Evolutionary conservation across 495 filamentous ascomycete genomes (phyloP).

Genomic region (Trichoderma gamsii): DNA sequence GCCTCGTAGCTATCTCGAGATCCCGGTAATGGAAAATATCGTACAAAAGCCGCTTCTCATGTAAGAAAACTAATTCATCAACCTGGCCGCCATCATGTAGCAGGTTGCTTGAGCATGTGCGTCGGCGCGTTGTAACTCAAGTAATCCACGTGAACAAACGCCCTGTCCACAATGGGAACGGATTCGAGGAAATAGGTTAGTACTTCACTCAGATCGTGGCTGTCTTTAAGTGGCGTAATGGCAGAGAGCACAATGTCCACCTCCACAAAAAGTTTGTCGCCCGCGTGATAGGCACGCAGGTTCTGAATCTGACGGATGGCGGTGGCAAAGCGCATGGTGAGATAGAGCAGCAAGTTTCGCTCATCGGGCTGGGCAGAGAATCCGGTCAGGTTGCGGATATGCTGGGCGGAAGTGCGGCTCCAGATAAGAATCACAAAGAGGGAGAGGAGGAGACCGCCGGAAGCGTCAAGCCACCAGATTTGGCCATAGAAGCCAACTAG

Average conservation of each 20-base stretch:
- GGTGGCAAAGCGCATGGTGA: conserved; percentile 90
- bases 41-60: background rate
- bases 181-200: conserved; percentile 87
- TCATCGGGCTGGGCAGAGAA: conserved; percentile 74
- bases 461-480: conserved; percentile 80
- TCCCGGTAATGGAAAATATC: background rate
- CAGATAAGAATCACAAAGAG: conserved; percentile 81
- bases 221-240: conserved; percentile 69
- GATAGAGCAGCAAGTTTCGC: conserved; percentile 79
- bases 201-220: conserved; percentile 78
- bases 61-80: background rate
- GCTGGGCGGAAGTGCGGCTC: conserved; percentile 65
- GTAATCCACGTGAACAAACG: conserved; percentile 80
- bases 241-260: conserved; percentile 74
- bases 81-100: background rate
- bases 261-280: conserved; percentile 86
- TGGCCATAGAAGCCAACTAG: conserved; percentile 67
- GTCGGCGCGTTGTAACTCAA: conserved; percentile 73
- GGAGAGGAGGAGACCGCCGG: conserved; percentile 77
- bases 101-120: conserved; percentile 49
- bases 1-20: background rate
- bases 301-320: conserved; percentile 85
- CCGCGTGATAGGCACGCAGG: conserved; percentile 80
- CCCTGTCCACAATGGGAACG: conserved; percentile 64
- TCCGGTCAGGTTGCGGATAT: conserved; percentile 79